Evolutionary conservation across 345 rosid genomes (phyloP).

Genomic region (Rhodamnia argentea): DNA sequence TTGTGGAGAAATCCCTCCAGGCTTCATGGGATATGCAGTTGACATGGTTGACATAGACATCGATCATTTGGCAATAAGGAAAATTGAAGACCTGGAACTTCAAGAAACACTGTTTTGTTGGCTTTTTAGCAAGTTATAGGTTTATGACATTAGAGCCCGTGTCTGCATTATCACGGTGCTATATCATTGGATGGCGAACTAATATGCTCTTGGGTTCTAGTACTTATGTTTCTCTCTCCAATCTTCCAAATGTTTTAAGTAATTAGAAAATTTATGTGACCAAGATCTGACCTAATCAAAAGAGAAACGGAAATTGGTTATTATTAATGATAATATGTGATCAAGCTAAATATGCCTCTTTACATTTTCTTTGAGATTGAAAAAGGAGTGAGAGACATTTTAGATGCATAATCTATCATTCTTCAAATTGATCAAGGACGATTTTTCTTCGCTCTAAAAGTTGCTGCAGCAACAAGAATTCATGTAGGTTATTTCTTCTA

Average conservation of each 20-base stretch:
- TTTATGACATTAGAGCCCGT: slow-evolving; percentile 44
- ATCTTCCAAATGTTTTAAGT: neutral
- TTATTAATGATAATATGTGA: neutral
- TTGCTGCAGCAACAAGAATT: too few relatives aligned
- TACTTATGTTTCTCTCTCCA: slow-evolving; percentile 6
- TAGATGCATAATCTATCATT: too few relatives aligned
- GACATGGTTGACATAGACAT: slow-evolving; percentile 54
- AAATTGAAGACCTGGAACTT: slow-evolving; percentile 25
- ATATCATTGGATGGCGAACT: slow-evolving; percentile 59
- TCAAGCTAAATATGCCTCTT: neutral
- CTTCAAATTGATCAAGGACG: too few relatives aligned
- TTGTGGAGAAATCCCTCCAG: slow-evolving; percentile 23
- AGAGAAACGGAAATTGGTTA: neutral
- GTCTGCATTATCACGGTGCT: slow-evolving; percentile 19
- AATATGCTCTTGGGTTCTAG: slow-evolving; percentile 27
- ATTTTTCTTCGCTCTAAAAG: too few relatives aligned
- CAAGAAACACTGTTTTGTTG: slow-evolving; percentile 46
- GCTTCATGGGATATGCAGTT: slow-evolving; percentile 61
- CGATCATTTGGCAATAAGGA: slow-evolving; percentile 1
- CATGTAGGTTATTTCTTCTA: too few relatives aligned
- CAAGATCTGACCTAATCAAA: neutral
- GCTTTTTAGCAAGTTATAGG: slow-evolving; percentile 42
- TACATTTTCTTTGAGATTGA: too few relatives aligned
- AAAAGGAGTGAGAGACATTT: too few relatives aligned
- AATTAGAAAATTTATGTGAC: neutral